Percentiles rank a stretch among this genome's conserved stretches.
These are phyloP conservation scores for Agastache rugosa DNA, from an alignment of 257 asterid genomes.

Conservation along the genomic window DNA sequence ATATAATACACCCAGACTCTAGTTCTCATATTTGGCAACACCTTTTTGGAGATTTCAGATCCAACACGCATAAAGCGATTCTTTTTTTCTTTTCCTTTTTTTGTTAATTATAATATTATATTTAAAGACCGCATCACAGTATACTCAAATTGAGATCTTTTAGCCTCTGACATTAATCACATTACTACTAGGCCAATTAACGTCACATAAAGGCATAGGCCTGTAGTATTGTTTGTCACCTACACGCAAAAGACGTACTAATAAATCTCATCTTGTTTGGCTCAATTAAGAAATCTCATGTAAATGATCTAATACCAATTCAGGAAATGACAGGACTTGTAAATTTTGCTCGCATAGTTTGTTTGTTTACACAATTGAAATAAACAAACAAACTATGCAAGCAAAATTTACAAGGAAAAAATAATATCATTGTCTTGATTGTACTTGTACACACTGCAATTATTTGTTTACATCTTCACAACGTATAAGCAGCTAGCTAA, in stretches of 20 bases:
- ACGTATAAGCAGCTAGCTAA: neutral
- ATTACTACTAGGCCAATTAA: no score
- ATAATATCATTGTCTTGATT: neutral
- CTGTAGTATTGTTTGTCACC: neutral
- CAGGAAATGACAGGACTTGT: neutral
- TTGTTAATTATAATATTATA: no score
- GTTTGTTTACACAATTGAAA: neutral
- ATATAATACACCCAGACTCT: neutral
- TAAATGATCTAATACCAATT: constrained; percentile 18
- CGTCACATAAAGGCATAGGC: no score
- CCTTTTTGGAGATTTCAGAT: neutral
- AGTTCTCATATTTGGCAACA: neutral
- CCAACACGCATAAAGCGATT: neutral
- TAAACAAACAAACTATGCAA: neutral
- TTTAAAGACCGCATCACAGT: no score
- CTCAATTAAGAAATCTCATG: neutral
- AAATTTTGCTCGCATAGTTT: no score
- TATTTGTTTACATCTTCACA: neutral
- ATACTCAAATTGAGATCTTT: no score
- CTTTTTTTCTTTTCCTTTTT: no score
- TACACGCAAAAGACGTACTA: neutral
- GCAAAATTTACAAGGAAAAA: neutral
- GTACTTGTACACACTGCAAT: no score
- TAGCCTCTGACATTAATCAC: no score
- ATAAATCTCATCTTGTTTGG: constrained; percentile 4